Evolutionary conservation across 2,329 filamentous ascomycete genomes (phyloP).

Genomic region (Xylariaceae sp.): DNA sequence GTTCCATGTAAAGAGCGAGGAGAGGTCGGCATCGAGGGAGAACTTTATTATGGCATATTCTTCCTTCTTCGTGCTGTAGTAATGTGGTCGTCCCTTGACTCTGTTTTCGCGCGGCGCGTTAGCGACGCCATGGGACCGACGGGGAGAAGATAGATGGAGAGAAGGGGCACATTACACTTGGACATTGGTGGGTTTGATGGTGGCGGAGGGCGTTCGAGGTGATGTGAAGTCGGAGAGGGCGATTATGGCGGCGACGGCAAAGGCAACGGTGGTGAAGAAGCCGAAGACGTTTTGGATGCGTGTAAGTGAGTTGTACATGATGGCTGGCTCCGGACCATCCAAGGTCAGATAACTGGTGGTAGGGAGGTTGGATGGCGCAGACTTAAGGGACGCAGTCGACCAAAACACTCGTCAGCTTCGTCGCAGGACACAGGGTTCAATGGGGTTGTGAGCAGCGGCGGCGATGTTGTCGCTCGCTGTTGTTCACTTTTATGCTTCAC

Average conservation of each 20-base stretch:
- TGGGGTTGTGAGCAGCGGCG: too few species aligned
- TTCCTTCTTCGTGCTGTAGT: slow-evolving; percentile 88
- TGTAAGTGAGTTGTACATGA: slow-evolving; percentile 84
- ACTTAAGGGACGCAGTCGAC: not conserved
- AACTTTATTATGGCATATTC: slow-evolving; percentile 96
- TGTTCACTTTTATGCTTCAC: not conserved
- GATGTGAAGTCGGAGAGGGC: slow-evolving; percentile 74
- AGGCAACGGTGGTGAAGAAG: slow-evolving; percentile 94
- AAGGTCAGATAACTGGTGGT: not conserved
- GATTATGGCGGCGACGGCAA: slow-evolving; percentile 74
- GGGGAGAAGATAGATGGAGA: slow-evolving; percentile 1
- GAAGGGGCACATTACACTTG: slow-evolving; percentile 64
- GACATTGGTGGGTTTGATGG: slow-evolving; percentile 68
- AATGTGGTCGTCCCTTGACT: slow-evolving; percentile 88
- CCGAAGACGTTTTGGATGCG: slow-evolving; percentile 91
- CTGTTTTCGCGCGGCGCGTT: slow-evolving; percentile 41
- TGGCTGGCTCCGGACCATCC: slow-evolving; percentile 29
- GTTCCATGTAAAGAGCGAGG: slow-evolving; percentile 96
- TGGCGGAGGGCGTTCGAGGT: slow-evolving; percentile 65
- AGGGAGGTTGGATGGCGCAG: not conserved
- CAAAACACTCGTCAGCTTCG: too few species aligned
- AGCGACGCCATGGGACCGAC: slow-evolving; percentile 11
- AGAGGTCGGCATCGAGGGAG: slow-evolving; percentile 87
- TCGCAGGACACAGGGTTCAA: too few species aligned
- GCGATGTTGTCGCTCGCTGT: not conserved